Evolutionary conservation across 2,329 filamentous ascomycete genomes (phyloP), one percentile per base, ranked within the genome.

Genomic region (Dactylonectria estremocensis): DNA sequence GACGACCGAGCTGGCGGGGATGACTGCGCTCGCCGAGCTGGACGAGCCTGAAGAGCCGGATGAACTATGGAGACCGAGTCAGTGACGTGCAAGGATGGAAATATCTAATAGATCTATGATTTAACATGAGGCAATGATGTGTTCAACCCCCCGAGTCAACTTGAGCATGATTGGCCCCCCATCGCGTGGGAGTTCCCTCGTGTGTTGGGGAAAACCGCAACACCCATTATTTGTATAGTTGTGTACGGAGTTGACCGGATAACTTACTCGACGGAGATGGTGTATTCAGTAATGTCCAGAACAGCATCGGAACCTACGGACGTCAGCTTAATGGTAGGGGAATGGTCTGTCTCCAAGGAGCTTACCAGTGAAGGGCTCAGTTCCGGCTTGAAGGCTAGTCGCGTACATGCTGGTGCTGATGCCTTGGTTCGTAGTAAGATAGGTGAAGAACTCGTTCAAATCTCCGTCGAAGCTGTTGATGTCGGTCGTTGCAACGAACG

Each of bases 371-470:
- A 89, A 89, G 2, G 87, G 83, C 80, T 89, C 88, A 3, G 87
- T 89, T 13, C 88, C 88, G 14, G 50, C 67, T 52, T 69, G 67
- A 5, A 69, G 60, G 48, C 58, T 61, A 6, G 61, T 69, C 1
- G 61, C 57, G 28, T 67, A 60, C 46, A 65, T 70, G 66, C 52
- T 73, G 64, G 24, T 58, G 45, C 63, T 66, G 7, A 72, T 59
- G 2, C 83, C 83, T 71, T 89, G 80, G 72, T 80, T 83, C 18
- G 70, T 64, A 24, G 80, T 81, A 40, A 91, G 79, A 76, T 91
- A 90, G n/a, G 80, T 82, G 70, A 89, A 80, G 79, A 92, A 92
- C 4, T 82, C 77, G 73, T 83, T 83, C 69, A 91, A 73, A 74
- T 92, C 88, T 31, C 85, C 89, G 50, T 78, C 83, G 80, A 89